These are phyloP conservation scores for Rhodocollybia butyracea DNA, from an alignment of 768 basidiomycete genomes.

Conservation along the genomic window DNA sequence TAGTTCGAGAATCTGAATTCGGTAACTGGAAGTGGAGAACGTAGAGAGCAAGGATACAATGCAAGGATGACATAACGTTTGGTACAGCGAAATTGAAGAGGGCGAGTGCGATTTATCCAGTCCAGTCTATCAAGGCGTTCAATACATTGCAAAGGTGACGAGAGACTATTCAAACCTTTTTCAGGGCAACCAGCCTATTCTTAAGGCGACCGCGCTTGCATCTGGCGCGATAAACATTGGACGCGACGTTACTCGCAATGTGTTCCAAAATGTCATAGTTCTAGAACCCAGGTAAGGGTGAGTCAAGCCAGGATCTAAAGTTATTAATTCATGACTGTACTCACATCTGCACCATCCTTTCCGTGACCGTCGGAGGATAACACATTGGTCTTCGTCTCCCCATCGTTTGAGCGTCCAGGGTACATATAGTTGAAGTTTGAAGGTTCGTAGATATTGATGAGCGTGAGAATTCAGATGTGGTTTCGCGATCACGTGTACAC, in stretches of 20 bases:
- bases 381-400: not conserved
- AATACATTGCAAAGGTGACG: not conserved
- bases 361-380: not conserved
- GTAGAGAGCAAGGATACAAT: constrained; percentile 43
- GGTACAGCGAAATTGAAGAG: constrained; percentile 29
- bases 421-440: not conserved
- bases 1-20: constrained; percentile 43
- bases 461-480: too few relatives aligned
- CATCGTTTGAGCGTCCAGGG: not conserved
- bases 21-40: constrained; percentile 28
- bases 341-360: not conserved
- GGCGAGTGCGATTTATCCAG: constrained; percentile 1
- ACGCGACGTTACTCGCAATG: constrained; percentile 21
- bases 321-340: not conserved
- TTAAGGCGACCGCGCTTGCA: constrained; percentile 43
- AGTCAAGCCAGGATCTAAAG: not conserved
- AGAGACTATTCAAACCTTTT: constrained; percentile 30
- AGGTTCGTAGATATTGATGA: too few relatives aligned
- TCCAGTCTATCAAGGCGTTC: constrained; percentile 5
- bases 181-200: constrained; percentile 39
- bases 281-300: constrained; percentile 17
- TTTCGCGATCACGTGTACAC: too few relatives aligned
- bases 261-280: constrained; percentile 37
- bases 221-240: constrained; percentile 35
- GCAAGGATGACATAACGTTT: constrained; percentile 45